Evolutionary conservation across 2,329 filamentous ascomycete genomes (phyloP).

Genomic region (Juglanconis sp.): DNA sequence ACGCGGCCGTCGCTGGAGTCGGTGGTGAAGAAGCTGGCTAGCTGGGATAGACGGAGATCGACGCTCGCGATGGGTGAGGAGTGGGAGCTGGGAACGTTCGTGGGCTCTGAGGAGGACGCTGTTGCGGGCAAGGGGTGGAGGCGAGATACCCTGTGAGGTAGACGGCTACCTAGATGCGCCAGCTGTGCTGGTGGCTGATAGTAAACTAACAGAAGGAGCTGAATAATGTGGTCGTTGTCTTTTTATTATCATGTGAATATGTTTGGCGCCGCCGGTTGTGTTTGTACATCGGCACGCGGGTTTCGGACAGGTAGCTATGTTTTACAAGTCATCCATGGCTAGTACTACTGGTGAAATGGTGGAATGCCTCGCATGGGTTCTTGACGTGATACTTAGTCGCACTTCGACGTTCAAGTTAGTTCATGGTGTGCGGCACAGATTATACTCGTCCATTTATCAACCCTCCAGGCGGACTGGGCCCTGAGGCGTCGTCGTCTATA

Average conservation of each 20-base stretch:
- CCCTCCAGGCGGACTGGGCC: too few species aligned
- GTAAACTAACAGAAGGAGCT: not conserved
- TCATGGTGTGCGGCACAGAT: not conserved
- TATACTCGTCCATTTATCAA: too few species aligned
- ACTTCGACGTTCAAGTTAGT: too few species aligned
- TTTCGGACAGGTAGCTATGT: not conserved
- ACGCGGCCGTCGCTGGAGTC: slow-evolving; percentile 14
- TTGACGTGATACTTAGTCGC: too few species aligned
- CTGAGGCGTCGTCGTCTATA: too few species aligned
- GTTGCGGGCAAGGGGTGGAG: slow-evolving; percentile 12
- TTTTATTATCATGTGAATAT: not conserved
- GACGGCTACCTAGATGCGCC: slow-evolving; percentile 2
- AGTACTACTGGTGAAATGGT: not conserved
- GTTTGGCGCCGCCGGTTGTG: not conserved
- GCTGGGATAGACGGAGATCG: slow-evolving; percentile 18
- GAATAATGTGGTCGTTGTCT: not conserved
- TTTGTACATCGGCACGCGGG: not conserved
- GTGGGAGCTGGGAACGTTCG: slow-evolving; percentile 16
- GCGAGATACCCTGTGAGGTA: slow-evolving; percentile 1
- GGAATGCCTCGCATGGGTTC: too few species aligned
- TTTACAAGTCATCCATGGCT: not conserved
- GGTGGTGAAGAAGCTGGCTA: slow-evolving; percentile 18
- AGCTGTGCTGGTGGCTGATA: slow-evolving; percentile 14
- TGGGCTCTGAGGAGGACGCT: slow-evolving; percentile 13
- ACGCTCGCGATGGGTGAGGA: slow-evolving; percentile 4